Evolutionary conservation across 2,329 filamentous ascomycete species (phyloP), one percentile per base, ranked within the genome.

Genomic region (Alternaria angustiovoidea): DNA sequence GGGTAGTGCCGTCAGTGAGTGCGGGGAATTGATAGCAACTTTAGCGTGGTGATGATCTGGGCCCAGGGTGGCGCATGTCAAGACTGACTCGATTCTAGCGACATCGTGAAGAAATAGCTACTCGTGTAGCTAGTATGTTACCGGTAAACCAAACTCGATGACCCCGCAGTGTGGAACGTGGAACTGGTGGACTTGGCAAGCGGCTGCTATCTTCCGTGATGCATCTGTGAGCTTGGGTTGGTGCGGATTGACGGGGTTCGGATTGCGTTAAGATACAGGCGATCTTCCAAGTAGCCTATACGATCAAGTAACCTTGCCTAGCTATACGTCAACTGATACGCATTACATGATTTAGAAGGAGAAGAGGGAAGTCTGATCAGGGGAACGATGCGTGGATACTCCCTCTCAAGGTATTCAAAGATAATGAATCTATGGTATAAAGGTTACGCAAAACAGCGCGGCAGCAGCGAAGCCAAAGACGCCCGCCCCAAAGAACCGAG

Each of bases 1-100:
- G 71, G 69, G 68, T 68, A 72, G 62, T 20, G 22, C 39, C 18
- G 32, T 52, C 65, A 57, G 54, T 42, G 30, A 63, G 56, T 73
- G 72, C 70, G 72, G 72, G 70, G 71, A 70, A 70, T 39, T n/a
- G 26, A 38, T 54, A 44, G 51, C 43, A 48, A 49, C 20, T 7
- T 41, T 38, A 30, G 53, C 53, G 46, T 9, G 16, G 55, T 52
- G 20, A 44, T 36, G 57, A 61, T 56, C 63, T 63, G 54, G 54
- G 47, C 57, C 34, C 32, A 26, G 43, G n/a, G 47, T 62, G 28
- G 54, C 54, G 24, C 46, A 47, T 59, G 26, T 41, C n/a, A 14
- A 22, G 5, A 48, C 59, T 73, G 66, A 73, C 69, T 74, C 69
- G 65, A 62, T 20, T 18, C 28, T 28, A 34, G 18, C 55, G 30